Evolutionary conservation across 2,329 filamentous ascomycete genomes (phyloP).

Genomic region (Claviceps sp.): DNA sequence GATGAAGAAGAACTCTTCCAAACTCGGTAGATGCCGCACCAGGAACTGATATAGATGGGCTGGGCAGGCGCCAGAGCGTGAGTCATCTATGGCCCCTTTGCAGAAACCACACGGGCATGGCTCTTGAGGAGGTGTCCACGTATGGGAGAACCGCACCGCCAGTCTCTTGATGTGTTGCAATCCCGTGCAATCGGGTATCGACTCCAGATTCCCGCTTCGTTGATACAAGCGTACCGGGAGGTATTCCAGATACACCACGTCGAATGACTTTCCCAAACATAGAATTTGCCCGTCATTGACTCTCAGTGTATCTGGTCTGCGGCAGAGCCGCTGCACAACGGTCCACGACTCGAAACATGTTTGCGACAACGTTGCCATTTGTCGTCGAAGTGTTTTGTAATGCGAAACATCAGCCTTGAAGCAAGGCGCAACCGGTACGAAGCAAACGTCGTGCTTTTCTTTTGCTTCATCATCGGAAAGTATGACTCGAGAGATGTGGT

Average conservation of each 20-base stretch:
- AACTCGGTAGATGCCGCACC: conserved; percentile 25
- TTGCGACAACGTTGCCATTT: conserved; percentile 13
- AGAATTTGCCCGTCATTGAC: conserved; percentile 16
- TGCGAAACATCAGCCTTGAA: conserved; percentile 19
- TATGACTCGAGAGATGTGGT: conserved; percentile 14
- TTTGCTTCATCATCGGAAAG: conserved; percentile 10
- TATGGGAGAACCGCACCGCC: conserved; percentile 28
- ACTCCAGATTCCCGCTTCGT: conserved; percentile 14
- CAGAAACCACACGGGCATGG: conserved; percentile 19
- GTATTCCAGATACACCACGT: conserved; percentile 23
- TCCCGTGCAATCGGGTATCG: conserved; percentile 14
- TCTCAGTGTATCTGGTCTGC: conserved; percentile 12
- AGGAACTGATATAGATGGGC: conserved; percentile 31
- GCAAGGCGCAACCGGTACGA: conserved; percentile 8
- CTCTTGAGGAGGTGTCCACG: conserved; percentile 22
- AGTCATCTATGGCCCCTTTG: conserved; percentile 16
- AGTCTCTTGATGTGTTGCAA: conserved; percentile 23
- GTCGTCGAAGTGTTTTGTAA: conserved; percentile 16
- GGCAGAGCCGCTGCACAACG: conserved; percentile 11
- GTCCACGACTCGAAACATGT: conserved; percentile 16
- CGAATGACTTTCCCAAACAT: conserved; percentile 15
- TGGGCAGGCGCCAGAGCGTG: conserved; percentile 19
- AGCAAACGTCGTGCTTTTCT: conserved; percentile 12
- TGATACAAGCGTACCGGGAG: conserved; percentile 16
- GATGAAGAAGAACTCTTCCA: conserved; percentile 31